Conservation (phyloP, 164 flowering plant genomes). For the Warburgia ugandensis region DNA sequence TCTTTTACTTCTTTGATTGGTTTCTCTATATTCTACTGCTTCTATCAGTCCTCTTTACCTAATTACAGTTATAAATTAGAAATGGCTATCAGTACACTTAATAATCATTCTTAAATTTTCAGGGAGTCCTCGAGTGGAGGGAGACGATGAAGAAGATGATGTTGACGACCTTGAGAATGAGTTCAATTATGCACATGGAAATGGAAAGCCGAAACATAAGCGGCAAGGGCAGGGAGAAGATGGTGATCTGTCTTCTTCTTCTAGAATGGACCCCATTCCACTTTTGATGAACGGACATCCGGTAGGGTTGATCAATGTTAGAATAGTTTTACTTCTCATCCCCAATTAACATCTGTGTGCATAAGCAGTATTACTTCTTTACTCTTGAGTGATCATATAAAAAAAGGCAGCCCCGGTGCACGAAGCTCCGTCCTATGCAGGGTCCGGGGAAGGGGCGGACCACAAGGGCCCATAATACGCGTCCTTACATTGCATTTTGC, state of each 20-base stretch:
- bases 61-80: not conserved
- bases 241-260: constrained; percentile 68
- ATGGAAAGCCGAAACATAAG: constrained; percentile 32
- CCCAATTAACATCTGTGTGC: too few relatives aligned
- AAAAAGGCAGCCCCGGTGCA: too few relatives aligned
- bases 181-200: constrained; percentile 55
- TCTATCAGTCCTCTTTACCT: constrained; percentile 8
- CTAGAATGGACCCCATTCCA: constrained; percentile 84
- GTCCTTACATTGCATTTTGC: too few relatives aligned
- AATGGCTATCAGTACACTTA: not conserved
- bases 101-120: constrained; percentile 6
- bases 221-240: constrained; percentile 65
- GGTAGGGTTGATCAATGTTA: constrained; percentile 31
- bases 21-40: constrained; percentile 15
- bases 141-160: constrained; percentile 98
- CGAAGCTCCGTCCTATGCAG: too few relatives aligned
- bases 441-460: too few relatives aligned
- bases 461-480: too few relatives aligned
- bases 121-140: constrained; percentile 96
- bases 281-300: constrained; percentile 81
- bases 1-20: not conserved
- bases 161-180: constrained; percentile 93
- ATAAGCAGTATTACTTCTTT: too few relatives aligned
- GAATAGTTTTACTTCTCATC: too few relatives aligned
- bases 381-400: too few relatives aligned